Percentiles rank a stretch among this genome's conserved stretches.
phyloP scores from a whole-genome alignment of 306 rosid genomes.

The Crataegus laevigata region DNA sequence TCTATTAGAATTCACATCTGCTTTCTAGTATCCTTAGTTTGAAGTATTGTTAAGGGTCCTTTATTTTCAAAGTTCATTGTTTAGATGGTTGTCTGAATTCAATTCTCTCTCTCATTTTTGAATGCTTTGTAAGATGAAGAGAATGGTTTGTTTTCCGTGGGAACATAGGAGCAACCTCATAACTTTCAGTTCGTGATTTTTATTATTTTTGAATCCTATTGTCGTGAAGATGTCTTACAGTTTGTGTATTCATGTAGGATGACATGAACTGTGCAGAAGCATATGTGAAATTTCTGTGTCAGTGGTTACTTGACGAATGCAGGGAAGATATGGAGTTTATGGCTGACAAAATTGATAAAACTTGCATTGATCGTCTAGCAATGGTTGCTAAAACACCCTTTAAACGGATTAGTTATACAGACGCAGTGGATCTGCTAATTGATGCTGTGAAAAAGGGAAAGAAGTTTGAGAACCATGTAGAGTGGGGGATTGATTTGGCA shows the following conservation, averaged over 20 bases:
- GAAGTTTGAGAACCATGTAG: slow-evolving; percentile 83
- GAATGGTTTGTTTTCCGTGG: background rate
- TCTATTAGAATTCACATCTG: background rate
- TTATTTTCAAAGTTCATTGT: background rate
- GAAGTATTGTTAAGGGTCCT: background rate
- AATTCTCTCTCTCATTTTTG: background rate
- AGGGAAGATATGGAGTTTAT: slow-evolving; percentile 85
- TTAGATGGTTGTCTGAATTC: background rate
- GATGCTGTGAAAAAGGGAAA: slow-evolving; percentile 76
- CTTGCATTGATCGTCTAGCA: slow-evolving; percentile 70
- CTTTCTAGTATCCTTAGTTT: background rate
- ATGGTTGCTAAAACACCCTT: slow-evolving; percentile 85
- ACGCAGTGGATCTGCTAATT: slow-evolving; percentile 72
- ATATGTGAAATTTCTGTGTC: slow-evolving; percentile 72
- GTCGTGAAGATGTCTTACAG: background rate
- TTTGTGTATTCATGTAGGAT: slow-evolving; percentile 43
- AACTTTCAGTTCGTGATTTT: slow-evolving; percentile 2
- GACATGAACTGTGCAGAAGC: slow-evolving; percentile 98
- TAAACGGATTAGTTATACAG: slow-evolving; percentile 61
- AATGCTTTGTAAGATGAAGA: background rate
- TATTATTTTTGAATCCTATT: background rate
- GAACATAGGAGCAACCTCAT: background rate
- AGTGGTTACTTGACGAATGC: slow-evolving; percentile 88
- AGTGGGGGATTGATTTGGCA: slow-evolving; percentile 94
- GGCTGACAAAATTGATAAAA: slow-evolving; percentile 73